These are phyloP conservation scores for Bertia moriformis DNA, from an alignment of 2,329 filamentous ascomycete species.

Conservation along the genomic window DNA sequence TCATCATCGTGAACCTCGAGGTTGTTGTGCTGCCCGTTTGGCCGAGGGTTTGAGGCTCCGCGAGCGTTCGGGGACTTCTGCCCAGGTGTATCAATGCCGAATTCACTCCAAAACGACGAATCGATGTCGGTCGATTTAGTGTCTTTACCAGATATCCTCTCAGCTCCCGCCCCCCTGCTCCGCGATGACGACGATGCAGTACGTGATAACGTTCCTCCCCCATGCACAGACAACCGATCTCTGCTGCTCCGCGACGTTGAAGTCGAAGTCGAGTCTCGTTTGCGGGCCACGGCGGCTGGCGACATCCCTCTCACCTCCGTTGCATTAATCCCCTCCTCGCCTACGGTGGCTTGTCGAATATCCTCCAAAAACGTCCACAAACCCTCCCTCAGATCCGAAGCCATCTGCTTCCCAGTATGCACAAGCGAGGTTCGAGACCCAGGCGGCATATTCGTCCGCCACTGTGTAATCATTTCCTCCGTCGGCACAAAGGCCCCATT, in stretches of 20 bases:
- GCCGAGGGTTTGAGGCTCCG: not conserved
- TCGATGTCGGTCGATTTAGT: conserved; percentile 23
- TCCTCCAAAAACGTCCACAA: conserved; percentile 93
- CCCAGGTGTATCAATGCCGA: conserved; percentile 29
- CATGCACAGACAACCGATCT: not conserved
- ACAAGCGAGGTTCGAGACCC: conserved; percentile 31
- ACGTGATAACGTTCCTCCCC: not conserved
- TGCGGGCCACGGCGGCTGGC: conserved; percentile 3
- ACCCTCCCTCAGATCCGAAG: conserved; percentile 77
- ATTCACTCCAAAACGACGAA: conserved; percentile 31
- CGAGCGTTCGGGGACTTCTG: conserved; percentile 16
- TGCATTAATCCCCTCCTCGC: conserved; percentile 70
- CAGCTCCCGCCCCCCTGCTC: conserved; percentile 12
- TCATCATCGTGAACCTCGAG: conserved; percentile 4
- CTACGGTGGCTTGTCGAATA: conserved; percentile 84
- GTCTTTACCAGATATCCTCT: conserved; percentile 20
- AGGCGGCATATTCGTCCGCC: conserved; percentile 23
- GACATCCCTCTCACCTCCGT: conserved; percentile 19
- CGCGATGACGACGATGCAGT: conserved; percentile 9
- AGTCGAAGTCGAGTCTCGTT: not conserved
- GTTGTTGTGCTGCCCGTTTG: not conserved
- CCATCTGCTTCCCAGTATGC: conserved; percentile 57
- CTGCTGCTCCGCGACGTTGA: not conserved
- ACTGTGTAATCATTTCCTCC: conserved; percentile 15
- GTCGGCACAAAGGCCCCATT: conserved; percentile 4